A percentile compares a stretch with the other conserved stretches of the same genome.
These are phyloP conservation scores for Vanrija humicola DNA, from an alignment of 1,284 basidiomycete species.

Conservation along the genomic window DNA sequence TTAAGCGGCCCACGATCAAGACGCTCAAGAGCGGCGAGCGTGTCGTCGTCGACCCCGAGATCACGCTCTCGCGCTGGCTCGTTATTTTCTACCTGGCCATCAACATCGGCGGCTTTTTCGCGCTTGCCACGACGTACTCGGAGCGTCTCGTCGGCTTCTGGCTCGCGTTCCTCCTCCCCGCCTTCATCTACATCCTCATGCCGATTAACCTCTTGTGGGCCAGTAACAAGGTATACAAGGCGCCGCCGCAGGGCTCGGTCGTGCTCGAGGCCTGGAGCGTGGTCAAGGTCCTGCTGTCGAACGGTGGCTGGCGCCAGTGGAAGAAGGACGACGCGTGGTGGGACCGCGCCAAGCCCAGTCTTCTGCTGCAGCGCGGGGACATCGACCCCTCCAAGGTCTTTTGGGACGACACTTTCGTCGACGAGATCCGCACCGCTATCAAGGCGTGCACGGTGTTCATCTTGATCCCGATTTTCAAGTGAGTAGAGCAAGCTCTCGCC, in stretches of 20 bases:
- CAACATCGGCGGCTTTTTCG: constrained; percentile 48
- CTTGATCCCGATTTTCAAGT: constrained; percentile 51
- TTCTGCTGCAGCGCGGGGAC: constrained; percentile 31
- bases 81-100: constrained; percentile 39
- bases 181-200: constrained; percentile 51
- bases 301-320: constrained; percentile 31
- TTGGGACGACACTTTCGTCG: constrained; percentile 53
- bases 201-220: constrained; percentile 48
- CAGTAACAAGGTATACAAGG: constrained; percentile 47
- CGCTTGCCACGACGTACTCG: constrained; percentile 40
- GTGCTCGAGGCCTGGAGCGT: constrained; percentile 45
- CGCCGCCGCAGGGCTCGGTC: constrained; percentile 52
- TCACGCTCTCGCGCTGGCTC: constrained; percentile 41
- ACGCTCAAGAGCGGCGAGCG: constrained; percentile 36
- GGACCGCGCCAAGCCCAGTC: constrained; percentile 49
- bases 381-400: constrained; percentile 43
- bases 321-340: constrained; percentile 48
- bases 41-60: constrained; percentile 44
- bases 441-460: constrained; percentile 52
- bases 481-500: too few relatives aligned
- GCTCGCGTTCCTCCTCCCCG: constrained; percentile 51
- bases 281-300: constrained; percentile 20
- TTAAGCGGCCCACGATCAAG: constrained; percentile 32
- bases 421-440: constrained; percentile 50
- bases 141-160: constrained; percentile 48